Percentiles rank a stretch among this genome's conserved stretches.
These are phyloP conservation scores for Trichoderma erinaceum DNA, from an alignment of 495 filamentous ascomycete species.

Conservation along the genomic window DNA sequence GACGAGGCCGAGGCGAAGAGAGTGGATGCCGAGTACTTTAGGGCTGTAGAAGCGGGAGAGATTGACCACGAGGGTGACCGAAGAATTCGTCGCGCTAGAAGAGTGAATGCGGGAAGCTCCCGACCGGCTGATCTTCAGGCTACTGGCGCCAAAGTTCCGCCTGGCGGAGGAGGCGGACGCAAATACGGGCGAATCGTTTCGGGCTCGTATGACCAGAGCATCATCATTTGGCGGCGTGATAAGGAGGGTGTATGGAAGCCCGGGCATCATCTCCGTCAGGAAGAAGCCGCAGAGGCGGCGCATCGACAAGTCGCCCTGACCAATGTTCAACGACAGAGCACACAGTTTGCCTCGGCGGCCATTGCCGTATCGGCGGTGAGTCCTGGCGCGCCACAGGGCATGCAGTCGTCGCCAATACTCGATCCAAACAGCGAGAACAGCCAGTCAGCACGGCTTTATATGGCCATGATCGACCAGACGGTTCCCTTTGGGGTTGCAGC, in stretches of 20 bases:
- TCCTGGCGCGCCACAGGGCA: not conserved
- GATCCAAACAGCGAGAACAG: slow-evolving; percentile 7
- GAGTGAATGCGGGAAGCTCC: slow-evolving; percentile 68
- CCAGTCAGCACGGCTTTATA: slow-evolving; percentile 15
- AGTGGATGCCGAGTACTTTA: slow-evolving; percentile 66
- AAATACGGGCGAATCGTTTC: slow-evolving; percentile 84
- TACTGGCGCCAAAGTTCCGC: slow-evolving; percentile 75
- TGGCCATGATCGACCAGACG: slow-evolving; percentile 38
- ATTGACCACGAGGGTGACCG: slow-evolving; percentile 27
- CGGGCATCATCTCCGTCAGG: slow-evolving; percentile 66
- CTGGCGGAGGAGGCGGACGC: slow-evolving; percentile 76
- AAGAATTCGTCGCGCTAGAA: slow-evolving; percentile 38
- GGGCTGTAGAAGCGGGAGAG: slow-evolving; percentile 58
- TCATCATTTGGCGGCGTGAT: slow-evolving; percentile 89
- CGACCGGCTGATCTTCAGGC: slow-evolving; percentile 70
- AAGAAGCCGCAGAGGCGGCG: slow-evolving; percentile 45
- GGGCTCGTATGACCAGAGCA: slow-evolving; percentile 90
- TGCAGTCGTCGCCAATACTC: not conserved
- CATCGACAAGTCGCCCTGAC: slow-evolving; percentile 8
- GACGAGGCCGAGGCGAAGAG: slow-evolving; percentile 63
- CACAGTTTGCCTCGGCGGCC: slow-evolving; percentile 11
- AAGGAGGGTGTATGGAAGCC: slow-evolving; percentile 73
- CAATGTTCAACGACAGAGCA: not conserved
- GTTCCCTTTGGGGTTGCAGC: slow-evolving; percentile 38
- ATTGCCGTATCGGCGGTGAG: not conserved